Percentiles rank a stretch among this genome's conserved stretches.
phyloP scores from a whole-genome alignment of 768 basidiomycete genomes.

The Auricularia sp. region DNA sequence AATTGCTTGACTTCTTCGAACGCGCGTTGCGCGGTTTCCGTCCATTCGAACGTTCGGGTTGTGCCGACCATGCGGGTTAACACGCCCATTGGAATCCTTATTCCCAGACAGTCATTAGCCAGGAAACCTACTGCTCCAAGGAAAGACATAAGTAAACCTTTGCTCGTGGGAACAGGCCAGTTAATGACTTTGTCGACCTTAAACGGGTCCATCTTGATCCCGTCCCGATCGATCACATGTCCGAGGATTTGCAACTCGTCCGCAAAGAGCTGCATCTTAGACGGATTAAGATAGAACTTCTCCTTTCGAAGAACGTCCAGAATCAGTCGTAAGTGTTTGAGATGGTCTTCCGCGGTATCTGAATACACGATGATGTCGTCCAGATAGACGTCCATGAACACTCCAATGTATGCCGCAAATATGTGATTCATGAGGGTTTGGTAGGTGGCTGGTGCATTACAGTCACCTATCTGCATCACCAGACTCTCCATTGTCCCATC shows the following conservation, averaged over 20 bases:
- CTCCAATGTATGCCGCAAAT: slow-evolving; percentile 12
- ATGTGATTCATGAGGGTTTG: slow-evolving; percentile 13
- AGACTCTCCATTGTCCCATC: slow-evolving; percentile 13
- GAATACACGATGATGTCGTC: slow-evolving; percentile 21
- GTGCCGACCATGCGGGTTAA: slow-evolving; percentile 16
- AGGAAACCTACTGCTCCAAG: slow-evolving; percentile 24
- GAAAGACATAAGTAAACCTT: slow-evolving; percentile 28
- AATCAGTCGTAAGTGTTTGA: slow-evolving; percentile 8
- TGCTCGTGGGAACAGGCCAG: slow-evolving; percentile 21
- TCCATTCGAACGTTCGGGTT: slow-evolving; percentile 20
- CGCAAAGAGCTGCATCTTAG: slow-evolving; percentile 10
- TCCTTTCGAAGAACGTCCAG: slow-evolving; percentile 9
- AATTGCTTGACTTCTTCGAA: slow-evolving; percentile 29
- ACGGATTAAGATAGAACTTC: slow-evolving; percentile 6
- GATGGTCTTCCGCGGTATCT: slow-evolving; percentile 24
- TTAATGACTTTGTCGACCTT: slow-evolving; percentile 21
- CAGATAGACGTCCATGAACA: slow-evolving; percentile 15
- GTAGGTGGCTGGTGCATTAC: slow-evolving; percentile 14
- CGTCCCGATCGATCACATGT: slow-evolving; percentile 24
- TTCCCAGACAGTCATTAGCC: slow-evolving; percentile 17
- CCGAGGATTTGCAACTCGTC: slow-evolving; percentile 21
- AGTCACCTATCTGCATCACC: slow-evolving; percentile 16
- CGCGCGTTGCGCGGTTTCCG: slow-evolving; percentile 21
- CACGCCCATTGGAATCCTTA: slow-evolving; percentile 31
- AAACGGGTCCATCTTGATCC: slow-evolving; percentile 1